These are phyloP conservation scores for Boechera stricta DNA, from an alignment of 345 rosid genomes.

Conservation along the genomic window DNA sequence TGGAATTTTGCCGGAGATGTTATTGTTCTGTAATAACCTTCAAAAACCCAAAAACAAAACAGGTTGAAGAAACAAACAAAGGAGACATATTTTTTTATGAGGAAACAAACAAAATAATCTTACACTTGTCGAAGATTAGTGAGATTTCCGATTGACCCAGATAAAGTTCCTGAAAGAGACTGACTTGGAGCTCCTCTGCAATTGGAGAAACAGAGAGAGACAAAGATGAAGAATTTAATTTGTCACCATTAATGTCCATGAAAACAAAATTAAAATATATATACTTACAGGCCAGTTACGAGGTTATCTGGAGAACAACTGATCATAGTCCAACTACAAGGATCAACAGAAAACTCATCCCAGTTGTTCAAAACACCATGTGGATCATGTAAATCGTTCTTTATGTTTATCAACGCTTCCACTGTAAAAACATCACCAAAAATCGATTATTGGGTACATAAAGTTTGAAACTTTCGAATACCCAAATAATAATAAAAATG, in stretches of 20 bases:
- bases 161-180: constrained; percentile 83
- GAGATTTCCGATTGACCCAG: constrained; percentile 77
- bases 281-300: constrained; percentile 76
- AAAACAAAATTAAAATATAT: neutral
- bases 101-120: constrained; percentile 40
- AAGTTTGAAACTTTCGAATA: neutral
- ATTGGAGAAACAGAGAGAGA: constrained; percentile 2
- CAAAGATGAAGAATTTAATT: constrained; percentile 17
- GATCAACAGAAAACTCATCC: constrained; percentile 96
- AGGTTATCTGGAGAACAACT: constrained; percentile 84
- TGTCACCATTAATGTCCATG: constrained; percentile 34
- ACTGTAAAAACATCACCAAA: constrained; percentile 47
- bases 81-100: neutral
- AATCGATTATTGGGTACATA: neutral
- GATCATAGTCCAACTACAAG: constrained; percentile 98
- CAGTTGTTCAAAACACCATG: constrained; percentile 90
- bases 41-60: constrained; percentile 19
- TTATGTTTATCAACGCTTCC: constrained; percentile 76
- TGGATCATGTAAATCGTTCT: constrained; percentile 65
- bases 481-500: neutral
- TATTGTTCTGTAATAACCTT: constrained; percentile 92
- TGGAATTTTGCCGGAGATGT: constrained; percentile 84
- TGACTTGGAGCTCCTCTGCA: constrained; percentile 93
- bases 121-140: constrained; percentile 93
- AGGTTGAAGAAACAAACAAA: constrained; percentile 25